phyloP scores from a whole-genome alignment of 2,329 filamentous ascomycete genomes.

The Dendrostoma leiphaemia region DNA sequence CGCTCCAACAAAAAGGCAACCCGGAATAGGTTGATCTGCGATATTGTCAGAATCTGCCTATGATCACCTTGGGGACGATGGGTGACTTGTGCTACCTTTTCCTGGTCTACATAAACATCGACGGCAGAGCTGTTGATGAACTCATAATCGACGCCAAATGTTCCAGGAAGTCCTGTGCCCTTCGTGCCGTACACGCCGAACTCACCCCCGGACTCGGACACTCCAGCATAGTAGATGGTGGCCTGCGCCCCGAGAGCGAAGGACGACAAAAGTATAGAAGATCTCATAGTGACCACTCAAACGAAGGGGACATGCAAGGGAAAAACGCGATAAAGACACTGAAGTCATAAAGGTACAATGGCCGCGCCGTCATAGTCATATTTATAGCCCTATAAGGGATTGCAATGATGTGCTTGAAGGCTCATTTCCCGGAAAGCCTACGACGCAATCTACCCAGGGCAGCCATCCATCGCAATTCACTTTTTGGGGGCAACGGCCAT shows the following conservation, averaged over 20 bases:
- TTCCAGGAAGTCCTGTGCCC: conserved; percentile 45
- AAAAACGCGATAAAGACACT: not conserved
- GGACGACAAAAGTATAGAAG: conserved; percentile 17
- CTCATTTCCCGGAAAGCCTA: not conserved
- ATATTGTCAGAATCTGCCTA: not conserved
- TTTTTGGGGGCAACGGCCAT: not conserved
- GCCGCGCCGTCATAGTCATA: not conserved
- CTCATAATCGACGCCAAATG: conserved; percentile 47
- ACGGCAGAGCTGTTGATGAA: conserved; percentile 46
- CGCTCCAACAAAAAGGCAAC: conserved; percentile 50
- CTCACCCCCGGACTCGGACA: conserved; percentile 45
- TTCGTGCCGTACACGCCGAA: conserved; percentile 40
- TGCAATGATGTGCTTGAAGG: not conserved
- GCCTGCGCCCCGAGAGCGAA: conserved; percentile 31
- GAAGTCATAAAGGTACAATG: too few species aligned
- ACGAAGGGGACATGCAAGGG: not conserved
- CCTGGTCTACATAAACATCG: conserved; percentile 43
- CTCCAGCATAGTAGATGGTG: conserved; percentile 47
- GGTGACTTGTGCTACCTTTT: conserved; percentile 39
- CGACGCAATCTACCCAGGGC: not conserved
- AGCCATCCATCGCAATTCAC: not conserved
- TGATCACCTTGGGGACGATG: not conserved
- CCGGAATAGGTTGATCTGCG: conserved; percentile 42
- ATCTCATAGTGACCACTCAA: conserved; percentile 23
- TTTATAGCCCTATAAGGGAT: not conserved